Conservation (phyloP, 768 basidiomycete genomes). For the Lyophyllum atratum region DNA sequence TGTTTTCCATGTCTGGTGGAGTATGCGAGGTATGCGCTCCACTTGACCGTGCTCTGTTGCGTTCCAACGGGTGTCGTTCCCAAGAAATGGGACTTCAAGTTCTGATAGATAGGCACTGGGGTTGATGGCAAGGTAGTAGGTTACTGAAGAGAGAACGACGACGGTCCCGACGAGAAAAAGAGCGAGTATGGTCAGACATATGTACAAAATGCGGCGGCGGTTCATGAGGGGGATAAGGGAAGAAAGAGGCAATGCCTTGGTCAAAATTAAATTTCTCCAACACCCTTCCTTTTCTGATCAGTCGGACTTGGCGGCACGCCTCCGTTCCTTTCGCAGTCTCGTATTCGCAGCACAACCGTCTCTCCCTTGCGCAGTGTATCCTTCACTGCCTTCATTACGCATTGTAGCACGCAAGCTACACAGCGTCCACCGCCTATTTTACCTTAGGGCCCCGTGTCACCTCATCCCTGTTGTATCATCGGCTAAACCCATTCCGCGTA, state of each 20-base stretch:
- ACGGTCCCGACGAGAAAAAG: slow-evolving; percentile 87
- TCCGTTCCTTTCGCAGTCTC: neutral
- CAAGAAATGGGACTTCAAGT: slow-evolving; percentile 63
- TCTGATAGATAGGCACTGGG: slow-evolving; percentile 79
- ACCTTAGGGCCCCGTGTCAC: neutral
- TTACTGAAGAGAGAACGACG: slow-evolving; percentile 87
- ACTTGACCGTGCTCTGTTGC: slow-evolving; percentile 58
- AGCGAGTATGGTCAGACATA: slow-evolving; percentile 55
- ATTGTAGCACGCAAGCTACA: too few relatives aligned
- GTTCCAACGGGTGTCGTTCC: slow-evolving; percentile 62
- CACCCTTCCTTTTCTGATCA: neutral
- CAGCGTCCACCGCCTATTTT: neutral
- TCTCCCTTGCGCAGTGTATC: neutral
- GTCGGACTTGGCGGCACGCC: neutral
- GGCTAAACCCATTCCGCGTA: neutral
- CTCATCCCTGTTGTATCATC: neutral
- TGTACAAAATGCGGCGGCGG: slow-evolving; percentile 44
- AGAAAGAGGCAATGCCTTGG: slow-evolving; percentile 1
- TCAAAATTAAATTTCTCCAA: slow-evolving; percentile 7
- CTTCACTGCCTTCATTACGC: neutral
- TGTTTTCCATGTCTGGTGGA: slow-evolving; percentile 99
- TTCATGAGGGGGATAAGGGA: slow-evolving; percentile 36
- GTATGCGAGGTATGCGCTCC: slow-evolving; percentile 86
- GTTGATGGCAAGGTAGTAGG: slow-evolving; percentile 86
- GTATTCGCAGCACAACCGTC: neutral